Evolutionary conservation across 2,329 filamentous ascomycete genomes (phyloP).

Genomic region (Lachnum nothofagi): DNA sequence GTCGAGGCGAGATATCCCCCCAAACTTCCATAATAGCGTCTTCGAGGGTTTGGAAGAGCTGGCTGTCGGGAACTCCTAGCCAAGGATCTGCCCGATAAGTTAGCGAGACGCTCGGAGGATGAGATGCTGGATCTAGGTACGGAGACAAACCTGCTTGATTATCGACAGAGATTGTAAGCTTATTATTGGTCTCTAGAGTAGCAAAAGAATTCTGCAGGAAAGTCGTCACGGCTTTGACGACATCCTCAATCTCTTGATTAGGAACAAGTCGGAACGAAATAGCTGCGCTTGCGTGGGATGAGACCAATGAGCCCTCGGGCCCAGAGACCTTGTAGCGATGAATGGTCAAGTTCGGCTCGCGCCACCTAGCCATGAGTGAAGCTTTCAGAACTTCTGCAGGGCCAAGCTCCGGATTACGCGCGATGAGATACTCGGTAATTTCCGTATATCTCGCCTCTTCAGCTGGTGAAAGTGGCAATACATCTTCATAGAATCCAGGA

Average conservation of each 20-base stretch:
- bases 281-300: conserved; percentile 78
- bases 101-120: no score
- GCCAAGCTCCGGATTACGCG: conserved; percentile 57
- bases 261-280: conserved; percentile 90
- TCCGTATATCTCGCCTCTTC: conserved; percentile 80
- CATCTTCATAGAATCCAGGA: conserved; percentile 81
- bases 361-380: conserved; percentile 88
- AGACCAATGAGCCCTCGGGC: conserved; percentile 86
- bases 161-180: conserved; percentile 75
- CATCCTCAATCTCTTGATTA: conserved; percentile 78
- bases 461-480: conserved; percentile 66
- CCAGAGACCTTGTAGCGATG: conserved; percentile 91
- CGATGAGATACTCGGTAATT: conserved; percentile 71
- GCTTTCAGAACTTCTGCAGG: conserved; percentile 68
- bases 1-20: conserved; percentile 49
- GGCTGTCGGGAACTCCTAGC: conserved; percentile 86
- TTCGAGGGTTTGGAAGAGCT: conserved; percentile 85
- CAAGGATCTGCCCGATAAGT: conserved; percentile 61
- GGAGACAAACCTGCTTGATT: conserved; percentile 58
- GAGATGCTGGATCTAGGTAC: no score
- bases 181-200: conserved; percentile 73
- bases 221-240: conserved; percentile 60
- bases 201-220: conserved; percentile 70
- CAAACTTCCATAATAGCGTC: conserved; percentile 80
- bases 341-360: conserved; percentile 89